Evolutionary conservation across 106 monocot species (phyloP).

Genomic region (Vanilla planifolia): DNA sequence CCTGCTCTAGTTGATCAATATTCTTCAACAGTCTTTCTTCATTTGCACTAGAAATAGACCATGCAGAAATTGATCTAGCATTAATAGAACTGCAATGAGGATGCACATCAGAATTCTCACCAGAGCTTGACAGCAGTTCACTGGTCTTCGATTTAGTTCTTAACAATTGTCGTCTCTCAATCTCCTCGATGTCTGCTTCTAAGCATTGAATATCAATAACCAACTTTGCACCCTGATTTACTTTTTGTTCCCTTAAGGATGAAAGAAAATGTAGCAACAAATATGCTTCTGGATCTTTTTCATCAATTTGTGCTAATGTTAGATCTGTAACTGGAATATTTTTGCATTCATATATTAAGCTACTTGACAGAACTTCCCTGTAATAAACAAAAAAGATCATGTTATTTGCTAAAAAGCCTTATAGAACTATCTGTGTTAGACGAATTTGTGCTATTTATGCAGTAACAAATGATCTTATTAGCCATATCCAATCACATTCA

Average conservation of each 20-base stretch:
- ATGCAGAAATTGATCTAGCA: conserved; percentile 8
- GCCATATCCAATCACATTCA: too few species aligned
- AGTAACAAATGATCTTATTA: too few species aligned
- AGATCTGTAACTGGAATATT: conserved; percentile 31
- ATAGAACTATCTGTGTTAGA: too few species aligned
- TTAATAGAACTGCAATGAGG: conserved; percentile 8
- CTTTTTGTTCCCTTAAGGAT: conserved; percentile 64
- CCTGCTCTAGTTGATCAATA: conserved; percentile 69
- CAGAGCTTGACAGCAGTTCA: conserved; percentile 3
- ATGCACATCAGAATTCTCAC: conserved; percentile 15
- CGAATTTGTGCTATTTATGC: too few species aligned
- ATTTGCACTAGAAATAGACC: conserved; percentile 24
- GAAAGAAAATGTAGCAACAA: conserved; percentile 69
- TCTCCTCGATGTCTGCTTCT: conserved; percentile 51
- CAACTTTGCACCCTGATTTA: conserved; percentile 56
- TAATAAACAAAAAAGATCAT: conserved; percentile 8
- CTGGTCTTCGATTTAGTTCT: conserved; percentile 13
- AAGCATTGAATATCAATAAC: conserved; percentile 45
- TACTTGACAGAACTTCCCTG: conserved; percentile 68
- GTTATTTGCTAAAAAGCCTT: too few species aligned
- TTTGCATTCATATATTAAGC: conserved; percentile 41
- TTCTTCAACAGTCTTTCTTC: conserved; percentile 69
- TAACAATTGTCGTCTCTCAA: conserved; percentile 48
- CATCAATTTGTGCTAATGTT: conserved; percentile 31
- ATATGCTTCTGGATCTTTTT: conserved; percentile 63